These are phyloP conservation scores for Rubroboletus satanas DNA, from an alignment of 768 basidiomycete species.

Conservation along the genomic window DNA sequence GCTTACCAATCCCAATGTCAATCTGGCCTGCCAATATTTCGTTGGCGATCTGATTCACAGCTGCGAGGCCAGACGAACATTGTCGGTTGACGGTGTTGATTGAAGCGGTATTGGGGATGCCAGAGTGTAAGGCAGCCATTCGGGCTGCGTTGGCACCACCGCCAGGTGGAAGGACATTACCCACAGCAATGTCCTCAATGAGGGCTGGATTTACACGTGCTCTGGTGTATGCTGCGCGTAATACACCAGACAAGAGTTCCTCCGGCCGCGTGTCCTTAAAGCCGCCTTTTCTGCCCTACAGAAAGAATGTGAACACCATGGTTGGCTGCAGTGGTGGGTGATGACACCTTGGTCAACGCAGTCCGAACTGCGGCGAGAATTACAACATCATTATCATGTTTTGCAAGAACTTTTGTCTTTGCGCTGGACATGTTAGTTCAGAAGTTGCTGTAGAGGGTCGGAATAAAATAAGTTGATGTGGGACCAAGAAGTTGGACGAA, in stretches of 20 bases:
- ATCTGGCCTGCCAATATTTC: slow-evolving; percentile 78
- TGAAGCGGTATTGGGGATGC: slow-evolving; percentile 72
- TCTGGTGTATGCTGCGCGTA: slow-evolving; percentile 67
- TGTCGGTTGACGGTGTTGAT: slow-evolving; percentile 87
- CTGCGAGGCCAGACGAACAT: slow-evolving; percentile 84
- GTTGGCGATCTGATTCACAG: slow-evolving; percentile 79
- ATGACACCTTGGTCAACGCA: slow-evolving; percentile 79
- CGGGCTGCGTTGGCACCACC: slow-evolving; percentile 80
- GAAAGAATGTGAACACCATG: slow-evolving; percentile 2
- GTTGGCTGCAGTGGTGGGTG: not conserved
- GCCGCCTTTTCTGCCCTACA: slow-evolving; percentile 76
- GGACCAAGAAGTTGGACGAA: not conserved
- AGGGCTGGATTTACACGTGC: slow-evolving; percentile 72
- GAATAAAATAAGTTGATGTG: not conserved
- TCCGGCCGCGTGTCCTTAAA: slow-evolving; percentile 90
- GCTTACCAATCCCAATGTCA: slow-evolving; percentile 81
- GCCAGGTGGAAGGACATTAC: slow-evolving; percentile 84
- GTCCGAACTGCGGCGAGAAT: slow-evolving; percentile 86
- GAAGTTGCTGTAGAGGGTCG: not conserved
- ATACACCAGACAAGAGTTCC: slow-evolving; percentile 71
- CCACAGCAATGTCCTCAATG: slow-evolving; percentile 81
- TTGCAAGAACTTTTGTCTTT: slow-evolving; percentile 61
- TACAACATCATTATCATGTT: slow-evolving; percentile 84
- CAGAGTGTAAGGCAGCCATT: slow-evolving; percentile 83
- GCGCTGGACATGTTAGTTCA: slow-evolving; percentile 28